phyloP scores from a whole-genome alignment of 176 grass and related monocot species.

The Paspalum notatum region DNA sequence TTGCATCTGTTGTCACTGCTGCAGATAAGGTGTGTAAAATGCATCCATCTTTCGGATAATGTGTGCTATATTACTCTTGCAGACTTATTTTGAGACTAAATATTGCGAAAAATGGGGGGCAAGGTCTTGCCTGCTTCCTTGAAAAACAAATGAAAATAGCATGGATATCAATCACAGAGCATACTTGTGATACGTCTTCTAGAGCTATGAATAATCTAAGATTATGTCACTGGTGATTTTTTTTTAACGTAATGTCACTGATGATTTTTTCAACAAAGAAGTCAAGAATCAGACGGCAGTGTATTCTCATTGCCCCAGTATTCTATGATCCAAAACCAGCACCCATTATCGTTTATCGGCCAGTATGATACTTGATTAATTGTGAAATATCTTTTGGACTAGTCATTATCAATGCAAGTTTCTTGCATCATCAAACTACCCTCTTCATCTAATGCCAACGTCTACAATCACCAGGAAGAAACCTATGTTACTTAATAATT shows the following conservation, averaged over 20 bases:
- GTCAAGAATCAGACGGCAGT: conserved; percentile 21
- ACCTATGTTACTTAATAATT: neutral
- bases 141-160: no score
- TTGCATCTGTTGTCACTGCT: conserved; percentile 87
- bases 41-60: neutral
- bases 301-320: neutral
- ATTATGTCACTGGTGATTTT: conserved; percentile 27
- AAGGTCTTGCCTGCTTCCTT: no score
- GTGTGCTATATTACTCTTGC: neutral
- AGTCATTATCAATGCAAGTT: conserved; percentile 35
- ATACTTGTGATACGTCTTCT: neutral
- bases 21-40: conserved; percentile 74
- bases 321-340: neutral
- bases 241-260: conserved; percentile 16
- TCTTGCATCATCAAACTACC: neutral
- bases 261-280: conserved; percentile 25
- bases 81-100: neutral
- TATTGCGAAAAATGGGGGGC: neutral
- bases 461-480: conserved; percentile 27
- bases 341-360: conserved; percentile 13
- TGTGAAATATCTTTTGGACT: no score
- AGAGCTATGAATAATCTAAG: neutral
- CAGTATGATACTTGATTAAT: neutral
- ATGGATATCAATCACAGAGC: no score
- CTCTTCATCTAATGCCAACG: conserved; percentile 15